Evolutionary conservation across 1,284 basidiomycete species (phyloP).

Genomic region (Waitea zeae): DNA sequence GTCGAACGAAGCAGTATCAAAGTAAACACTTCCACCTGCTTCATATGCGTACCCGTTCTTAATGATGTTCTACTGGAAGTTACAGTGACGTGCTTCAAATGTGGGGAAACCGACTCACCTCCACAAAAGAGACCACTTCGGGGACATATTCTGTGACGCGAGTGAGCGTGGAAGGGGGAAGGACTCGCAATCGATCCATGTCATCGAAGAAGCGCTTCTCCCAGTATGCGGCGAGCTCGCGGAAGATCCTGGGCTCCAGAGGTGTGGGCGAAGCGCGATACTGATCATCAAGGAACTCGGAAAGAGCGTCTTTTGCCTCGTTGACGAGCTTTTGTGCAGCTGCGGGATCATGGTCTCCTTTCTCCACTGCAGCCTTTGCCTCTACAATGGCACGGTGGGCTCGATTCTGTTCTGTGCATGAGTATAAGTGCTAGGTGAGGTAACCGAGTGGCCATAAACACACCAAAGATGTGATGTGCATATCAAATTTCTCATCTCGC

Average conservation of each 20-base stretch:
- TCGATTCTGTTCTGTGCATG: slow-evolving; percentile 23
- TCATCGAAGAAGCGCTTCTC: slow-evolving; percentile 85
- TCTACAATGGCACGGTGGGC: slow-evolving; percentile 30
- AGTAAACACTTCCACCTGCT: slow-evolving; percentile 84
- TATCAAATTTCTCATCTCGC: slow-evolving; percentile 81
- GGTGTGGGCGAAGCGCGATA: slow-evolving; percentile 52
- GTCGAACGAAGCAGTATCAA: slow-evolving; percentile 86
- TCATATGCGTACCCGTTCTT: slow-evolving; percentile 87
- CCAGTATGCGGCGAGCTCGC: slow-evolving; percentile 78
- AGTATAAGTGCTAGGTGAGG: slow-evolving; percentile 9
- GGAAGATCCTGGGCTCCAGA: slow-evolving; percentile 73
- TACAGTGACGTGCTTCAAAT: neutral
- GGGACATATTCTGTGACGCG: slow-evolving; percentile 96
- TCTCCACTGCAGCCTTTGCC: slow-evolving; percentile 22
- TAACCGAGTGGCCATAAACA: slow-evolving; percentile 12
- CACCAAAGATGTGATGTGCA: slow-evolving; percentile 68
- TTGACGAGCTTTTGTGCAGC: slow-evolving; percentile 52
- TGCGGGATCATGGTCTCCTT: slow-evolving; percentile 22
- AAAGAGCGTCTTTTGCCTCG: slow-evolving; percentile 60
- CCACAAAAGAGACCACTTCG: slow-evolving; percentile 84
- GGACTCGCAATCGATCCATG: slow-evolving; percentile 79
- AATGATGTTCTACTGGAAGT: slow-evolving; percentile 38
- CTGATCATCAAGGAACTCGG: slow-evolving; percentile 48
- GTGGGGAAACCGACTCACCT: slow-evolving; percentile 13
- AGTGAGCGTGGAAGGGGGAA: slow-evolving; percentile 81